These are phyloP conservation scores for Echites panduratus DNA, from an alignment of 257 asterid species.

Conservation along the genomic window DNA sequence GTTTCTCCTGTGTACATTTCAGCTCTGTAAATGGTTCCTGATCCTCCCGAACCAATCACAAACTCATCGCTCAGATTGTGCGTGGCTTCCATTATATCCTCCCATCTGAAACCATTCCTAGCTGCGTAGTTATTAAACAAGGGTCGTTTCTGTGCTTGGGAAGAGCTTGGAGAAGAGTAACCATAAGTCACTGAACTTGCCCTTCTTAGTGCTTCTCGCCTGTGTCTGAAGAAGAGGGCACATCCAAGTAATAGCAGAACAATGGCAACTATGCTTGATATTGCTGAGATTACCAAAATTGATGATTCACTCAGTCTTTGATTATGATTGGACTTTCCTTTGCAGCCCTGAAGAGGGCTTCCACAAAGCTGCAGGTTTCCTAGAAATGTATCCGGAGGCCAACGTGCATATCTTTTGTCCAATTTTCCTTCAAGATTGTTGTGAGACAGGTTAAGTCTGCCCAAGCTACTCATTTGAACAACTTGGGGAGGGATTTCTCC, in stretches of 20 bases:
- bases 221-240: conserved; percentile 53
- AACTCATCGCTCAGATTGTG: conserved; percentile 76
- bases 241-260: conserved; percentile 55
- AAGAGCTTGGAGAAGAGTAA: conserved; percentile 60
- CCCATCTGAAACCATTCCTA: conserved; percentile 63
- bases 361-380: conserved; percentile 77
- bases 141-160: conserved; percentile 62
- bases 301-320: conserved; percentile 39
- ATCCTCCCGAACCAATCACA: conserved; percentile 79
- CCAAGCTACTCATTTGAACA: conserved; percentile 78
- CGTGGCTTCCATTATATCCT: conserved; percentile 85
- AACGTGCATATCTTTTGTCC: conserved; percentile 51
- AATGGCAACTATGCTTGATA: conserved; percentile 42
- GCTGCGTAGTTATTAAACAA: conserved; percentile 42
- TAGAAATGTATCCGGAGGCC: conserved; percentile 66
- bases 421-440: conserved; percentile 63
- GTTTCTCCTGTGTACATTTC: conserved; percentile 63
- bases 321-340: conserved; percentile 18
- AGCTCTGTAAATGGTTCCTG: conserved; percentile 76
- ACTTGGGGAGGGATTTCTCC: conserved; percentile 74
- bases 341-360: conserved; percentile 60
- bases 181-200: conserved; percentile 37
- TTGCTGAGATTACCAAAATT: conserved; percentile 57
- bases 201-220: conserved; percentile 44
- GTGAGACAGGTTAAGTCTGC: conserved; percentile 67